Evolutionary conservation across 1,139 yeast genomes (phyloP).

Genomic region (Geotrichum australiense): DNA sequence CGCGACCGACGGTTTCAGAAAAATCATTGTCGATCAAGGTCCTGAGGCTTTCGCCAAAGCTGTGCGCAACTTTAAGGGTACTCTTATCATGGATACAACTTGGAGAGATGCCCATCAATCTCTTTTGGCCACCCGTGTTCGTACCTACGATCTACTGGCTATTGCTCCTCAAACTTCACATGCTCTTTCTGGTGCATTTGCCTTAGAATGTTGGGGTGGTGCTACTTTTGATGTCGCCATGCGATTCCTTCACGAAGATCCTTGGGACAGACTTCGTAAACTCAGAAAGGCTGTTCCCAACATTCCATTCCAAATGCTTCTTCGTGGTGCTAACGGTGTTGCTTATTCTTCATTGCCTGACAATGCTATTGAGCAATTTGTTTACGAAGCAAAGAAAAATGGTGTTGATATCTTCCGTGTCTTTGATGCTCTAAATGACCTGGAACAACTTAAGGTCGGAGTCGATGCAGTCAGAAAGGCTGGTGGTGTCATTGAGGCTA

Average conservation of each 20-base stretch:
- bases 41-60: conserved; percentile 84
- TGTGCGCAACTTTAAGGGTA: conserved; percentile 78
- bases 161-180: conserved; percentile 93
- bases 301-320: conserved; percentile 97
- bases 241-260: conserved; percentile 98
- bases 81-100: conserved; percentile 93
- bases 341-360: conserved; percentile 97
- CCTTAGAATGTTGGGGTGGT: conserved; percentile 99
- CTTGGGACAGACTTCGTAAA: conserved; percentile 92
- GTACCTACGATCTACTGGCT: conserved; percentile 84
- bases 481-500: conserved; percentile 98
- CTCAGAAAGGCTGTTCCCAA: conserved; percentile 89
- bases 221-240: conserved; percentile 98
- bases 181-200: conserved; percentile 85
- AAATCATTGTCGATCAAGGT: conserved; percentile 73
- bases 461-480: conserved; percentile 97
- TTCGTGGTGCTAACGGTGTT: conserved; percentile 99
- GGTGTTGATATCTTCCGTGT: conserved; percentile 98
- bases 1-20: conserved; percentile 83
- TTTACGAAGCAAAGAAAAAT: conserved; percentile 83
- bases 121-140: conserved; percentile 91
- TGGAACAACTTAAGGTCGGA: conserved; percentile 95
- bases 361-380: conserved; percentile 96
- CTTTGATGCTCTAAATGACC: conserved; percentile 92
- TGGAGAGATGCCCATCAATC: conserved; percentile 99